Conservation (phyloP, 352 stramenopile species). For the Phytophthora brassicae region DNA sequence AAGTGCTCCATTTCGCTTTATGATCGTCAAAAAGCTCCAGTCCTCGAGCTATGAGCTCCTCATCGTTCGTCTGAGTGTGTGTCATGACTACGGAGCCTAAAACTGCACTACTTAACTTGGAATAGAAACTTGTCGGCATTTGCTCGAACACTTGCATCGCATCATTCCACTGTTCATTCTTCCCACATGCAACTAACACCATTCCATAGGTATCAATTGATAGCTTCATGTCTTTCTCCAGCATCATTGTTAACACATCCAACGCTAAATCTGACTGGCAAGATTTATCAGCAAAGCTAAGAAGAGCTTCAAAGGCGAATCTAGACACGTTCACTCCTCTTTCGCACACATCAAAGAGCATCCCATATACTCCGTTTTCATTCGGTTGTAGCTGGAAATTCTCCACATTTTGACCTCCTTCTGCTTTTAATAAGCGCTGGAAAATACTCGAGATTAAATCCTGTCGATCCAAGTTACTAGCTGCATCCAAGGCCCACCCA, state of each 20-base stretch:
- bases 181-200: slow-evolving; percentile 56
- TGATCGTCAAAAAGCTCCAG: slow-evolving; percentile 46
- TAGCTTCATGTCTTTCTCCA: slow-evolving; percentile 34
- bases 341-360: slow-evolving; percentile 51
- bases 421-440: slow-evolving; percentile 56
- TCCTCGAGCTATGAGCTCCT: slow-evolving; percentile 19
- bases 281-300: slow-evolving; percentile 57
- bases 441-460: slow-evolving; percentile 73
- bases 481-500: slow-evolving; percentile 62
- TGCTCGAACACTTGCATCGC: slow-evolving; percentile 50
- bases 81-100: slow-evolving; percentile 54
- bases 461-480: slow-evolving; percentile 58
- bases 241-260: slow-evolving; percentile 44
- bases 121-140: slow-evolving; percentile 34
- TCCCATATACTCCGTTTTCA: slow-evolving; percentile 42
- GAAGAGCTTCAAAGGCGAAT: slow-evolving; percentile 61
- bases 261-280: slow-evolving; percentile 48
- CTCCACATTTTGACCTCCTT: slow-evolving; percentile 53
- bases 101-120: slow-evolving; percentile 36
- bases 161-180: slow-evolving; percentile 50
- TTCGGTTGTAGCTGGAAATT: slow-evolving; percentile 39
- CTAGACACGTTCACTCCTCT: slow-evolving; percentile 46
- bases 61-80: slow-evolving; percentile 43
- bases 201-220: slow-evolving; percentile 61
- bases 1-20: slow-evolving; percentile 42